Evolutionary conservation across 2,329 filamentous ascomycete species (phyloP).

Genomic region (Tolypocladium tundrense): DNA sequence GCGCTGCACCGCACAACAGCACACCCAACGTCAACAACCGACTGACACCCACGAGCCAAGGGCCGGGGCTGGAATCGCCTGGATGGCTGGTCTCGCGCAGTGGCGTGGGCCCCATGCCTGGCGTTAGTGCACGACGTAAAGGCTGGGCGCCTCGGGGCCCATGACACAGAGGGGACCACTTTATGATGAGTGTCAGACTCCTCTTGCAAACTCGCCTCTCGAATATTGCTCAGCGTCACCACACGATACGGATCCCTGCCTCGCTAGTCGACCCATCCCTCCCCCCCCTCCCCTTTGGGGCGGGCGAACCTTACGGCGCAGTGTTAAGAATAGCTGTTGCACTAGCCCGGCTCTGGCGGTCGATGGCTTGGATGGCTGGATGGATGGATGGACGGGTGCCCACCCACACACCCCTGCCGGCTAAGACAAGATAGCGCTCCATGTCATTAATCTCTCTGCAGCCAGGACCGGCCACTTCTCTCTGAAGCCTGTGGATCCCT

Average conservation of each 20-base stretch:
- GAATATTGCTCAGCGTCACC: conserved; percentile 41
- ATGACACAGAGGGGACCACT: conserved; percentile 25
- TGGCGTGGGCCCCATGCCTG: conserved; percentile 8
- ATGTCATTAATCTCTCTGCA: conserved; percentile 25
- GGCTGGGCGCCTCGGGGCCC: conserved; percentile 11
- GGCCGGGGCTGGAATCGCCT: conserved; percentile 7
- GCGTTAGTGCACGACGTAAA: conserved; percentile 18
- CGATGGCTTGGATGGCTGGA: background rate
- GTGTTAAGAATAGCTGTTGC: conserved; percentile 34
- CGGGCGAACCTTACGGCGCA: conserved; percentile 23
- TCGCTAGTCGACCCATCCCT: conserved; percentile 15
- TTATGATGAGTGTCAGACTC: conserved; percentile 39
- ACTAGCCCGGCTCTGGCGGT: conserved; percentile 13
- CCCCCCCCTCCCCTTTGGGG: conserved; percentile 5
- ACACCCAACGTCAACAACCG: background rate
- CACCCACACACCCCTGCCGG: conserved; percentile 14
- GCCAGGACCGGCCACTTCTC: conserved; percentile 16
- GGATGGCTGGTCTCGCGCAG: conserved; percentile 4
- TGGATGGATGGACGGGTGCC: background rate
- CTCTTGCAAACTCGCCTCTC: conserved; percentile 25
- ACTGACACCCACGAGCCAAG: background rate
- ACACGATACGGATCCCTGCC: conserved; percentile 21
- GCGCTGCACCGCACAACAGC: background rate
- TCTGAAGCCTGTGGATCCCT: conserved; percentile 18
- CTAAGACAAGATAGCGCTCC: conserved; percentile 19